These are phyloP conservation scores for Plantago elongata DNA, from an alignment of 257 asterid genomes.

Conservation along the genomic window DNA sequence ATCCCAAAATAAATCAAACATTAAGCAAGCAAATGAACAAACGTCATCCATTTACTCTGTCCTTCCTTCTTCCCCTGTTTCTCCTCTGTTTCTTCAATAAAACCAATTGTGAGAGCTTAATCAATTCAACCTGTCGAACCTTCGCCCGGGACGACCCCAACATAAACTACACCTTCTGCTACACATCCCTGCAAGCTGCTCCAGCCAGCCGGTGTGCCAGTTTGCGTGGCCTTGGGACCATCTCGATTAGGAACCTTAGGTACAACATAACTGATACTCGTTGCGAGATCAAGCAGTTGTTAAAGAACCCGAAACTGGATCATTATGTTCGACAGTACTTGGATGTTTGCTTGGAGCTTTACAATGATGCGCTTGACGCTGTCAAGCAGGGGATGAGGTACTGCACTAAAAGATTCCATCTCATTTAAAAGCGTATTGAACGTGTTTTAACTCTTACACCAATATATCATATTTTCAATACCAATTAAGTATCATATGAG, in stretches of 20 bases:
- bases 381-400: conserved; percentile 30
- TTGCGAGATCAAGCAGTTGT: conserved; percentile 27
- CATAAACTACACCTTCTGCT: conserved; percentile 46
- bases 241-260: conserved; percentile 36
- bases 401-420: too few species aligned
- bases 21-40: too few species aligned
- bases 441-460: too few species aligned
- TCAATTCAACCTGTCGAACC: conserved; percentile 44
- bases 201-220: conserved; percentile 45
- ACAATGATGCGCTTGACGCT: conserved; percentile 35
- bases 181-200: conserved; percentile 53
- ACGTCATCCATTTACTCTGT: too few species aligned
- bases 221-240: conserved; percentile 41
- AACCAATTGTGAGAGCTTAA: conserved; percentile 23
- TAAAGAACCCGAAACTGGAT: conserved; percentile 20
- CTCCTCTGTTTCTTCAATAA: conserved; percentile 22
- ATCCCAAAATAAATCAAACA: too few species aligned
- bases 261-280: conserved; percentile 52
- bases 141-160: conserved; percentile 35
- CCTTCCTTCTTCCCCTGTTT: conserved; percentile 1
- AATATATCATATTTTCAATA: too few species aligned
- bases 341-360: conserved; percentile 49
- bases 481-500: too few species aligned
- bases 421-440: too few species aligned
- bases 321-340: conserved; percentile 31